phyloP scores from a whole-genome alignment of 805 yeast genomes.

The Ogataea methanolica region DNA sequence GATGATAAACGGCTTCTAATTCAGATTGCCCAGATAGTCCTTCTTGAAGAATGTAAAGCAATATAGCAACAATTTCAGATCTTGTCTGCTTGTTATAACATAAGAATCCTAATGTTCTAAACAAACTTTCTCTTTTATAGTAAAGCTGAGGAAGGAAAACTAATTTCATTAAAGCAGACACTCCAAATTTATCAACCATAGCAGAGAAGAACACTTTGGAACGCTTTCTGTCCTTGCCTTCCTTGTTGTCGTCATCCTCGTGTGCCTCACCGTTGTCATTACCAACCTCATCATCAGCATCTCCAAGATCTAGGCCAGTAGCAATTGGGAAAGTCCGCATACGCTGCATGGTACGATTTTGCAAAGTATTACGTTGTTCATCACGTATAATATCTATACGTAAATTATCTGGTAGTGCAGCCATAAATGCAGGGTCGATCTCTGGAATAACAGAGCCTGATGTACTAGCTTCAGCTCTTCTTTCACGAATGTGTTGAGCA shows the following conservation, averaged over 20 bases:
- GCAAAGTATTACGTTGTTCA: slow-evolving; percentile 20
- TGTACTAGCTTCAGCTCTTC: slow-evolving; percentile 51
- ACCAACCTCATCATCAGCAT: slow-evolving; percentile 20
- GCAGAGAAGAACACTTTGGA: slow-evolving; percentile 51
- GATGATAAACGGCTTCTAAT: slow-evolving; percentile 56
- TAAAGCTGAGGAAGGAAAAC: slow-evolving; percentile 70
- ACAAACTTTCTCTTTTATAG: slow-evolving; percentile 56
- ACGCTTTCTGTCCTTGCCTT: slow-evolving; percentile 22
- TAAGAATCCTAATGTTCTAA: slow-evolving; percentile 59
- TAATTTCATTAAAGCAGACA: slow-evolving; percentile 65
- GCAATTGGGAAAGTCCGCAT: slow-evolving; percentile 1
- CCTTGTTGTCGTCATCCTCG: slow-evolving; percentile 11
- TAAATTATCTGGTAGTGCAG: slow-evolving; percentile 62
- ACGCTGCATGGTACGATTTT: slow-evolving; percentile 14
- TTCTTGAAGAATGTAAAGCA: slow-evolving; percentile 69
- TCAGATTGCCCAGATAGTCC: slow-evolving; percentile 60
- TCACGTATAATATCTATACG: slow-evolving; percentile 25
- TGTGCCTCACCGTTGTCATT: slow-evolving; percentile 18
- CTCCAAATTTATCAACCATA: slow-evolving; percentile 69
- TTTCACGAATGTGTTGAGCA: slow-evolving; percentile 75
- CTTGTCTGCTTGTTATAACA: slow-evolving; percentile 78
- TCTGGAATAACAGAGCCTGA: slow-evolving; percentile 50
- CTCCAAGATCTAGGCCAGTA: slow-evolving; percentile 9
- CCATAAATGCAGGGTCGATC: slow-evolving; percentile 73
- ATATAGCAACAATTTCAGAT: slow-evolving; percentile 62